Percentiles rank a stretch among this genome's conserved stretches.
Evolutionary conservation across 23 red algal species (phyloP).

Genomic region (Gracilaria vermiculophylla): DNA sequence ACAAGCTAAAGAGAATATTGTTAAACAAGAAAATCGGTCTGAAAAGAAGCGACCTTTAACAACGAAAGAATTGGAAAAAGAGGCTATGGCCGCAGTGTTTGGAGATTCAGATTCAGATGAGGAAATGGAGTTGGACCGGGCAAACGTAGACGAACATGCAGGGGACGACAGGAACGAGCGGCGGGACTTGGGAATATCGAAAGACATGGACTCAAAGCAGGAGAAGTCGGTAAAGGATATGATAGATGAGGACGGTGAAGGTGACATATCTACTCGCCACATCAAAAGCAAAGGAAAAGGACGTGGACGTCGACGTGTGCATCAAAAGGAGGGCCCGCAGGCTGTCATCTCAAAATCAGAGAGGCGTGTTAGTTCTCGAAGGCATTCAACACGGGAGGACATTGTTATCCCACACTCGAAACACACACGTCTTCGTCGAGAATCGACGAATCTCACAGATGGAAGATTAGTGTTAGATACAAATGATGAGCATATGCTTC

Average conservation of each 20-base stretch:
- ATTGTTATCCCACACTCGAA: background rate
- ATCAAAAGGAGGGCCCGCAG: background rate
- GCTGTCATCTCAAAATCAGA: background rate
- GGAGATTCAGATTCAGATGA: slow-evolving; percentile 10
- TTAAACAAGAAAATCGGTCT: background rate
- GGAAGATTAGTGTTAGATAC: background rate
- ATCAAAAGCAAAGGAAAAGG: background rate
- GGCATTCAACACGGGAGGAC: background rate
- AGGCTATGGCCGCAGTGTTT: slow-evolving; percentile 11
- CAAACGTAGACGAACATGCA: background rate
- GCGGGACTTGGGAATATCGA: background rate
- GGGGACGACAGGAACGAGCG: background rate
- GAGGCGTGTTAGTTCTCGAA: slow-evolving; percentile 22
- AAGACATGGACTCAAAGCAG: background rate
- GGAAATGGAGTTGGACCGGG: slow-evolving; percentile 14
- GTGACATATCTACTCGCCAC: background rate
- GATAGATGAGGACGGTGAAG: background rate
- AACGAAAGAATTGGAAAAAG: slow-evolving; percentile 7
- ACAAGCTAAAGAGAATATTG: background rate
- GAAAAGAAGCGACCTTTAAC: background rate
- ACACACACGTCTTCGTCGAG: slow-evolving; percentile 45
- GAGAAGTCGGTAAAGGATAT: background rate
- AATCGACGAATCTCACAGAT: slow-evolving; percentile 49
- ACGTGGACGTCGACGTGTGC: slow-evolving; percentile 1
- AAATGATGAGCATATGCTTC: slow-evolving; percentile 18